Evolutionary conservation across 257 asterid species (phyloP).

Genomic region (Capsicum rhomboideum): DNA sequence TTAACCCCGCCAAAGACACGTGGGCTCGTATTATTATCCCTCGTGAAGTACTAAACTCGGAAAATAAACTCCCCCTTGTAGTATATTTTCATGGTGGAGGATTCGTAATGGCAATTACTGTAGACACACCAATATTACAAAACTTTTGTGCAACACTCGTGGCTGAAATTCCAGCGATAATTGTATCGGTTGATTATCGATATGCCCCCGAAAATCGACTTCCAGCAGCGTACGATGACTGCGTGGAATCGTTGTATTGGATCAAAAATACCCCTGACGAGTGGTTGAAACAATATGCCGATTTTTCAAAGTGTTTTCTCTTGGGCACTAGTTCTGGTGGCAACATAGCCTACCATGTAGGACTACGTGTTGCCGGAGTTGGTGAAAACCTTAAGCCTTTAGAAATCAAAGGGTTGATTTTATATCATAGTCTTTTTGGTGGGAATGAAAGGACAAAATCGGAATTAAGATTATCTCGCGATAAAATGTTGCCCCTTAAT

Average conservation of each 20-base stretch:
- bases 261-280: conserved; percentile 17
- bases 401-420: conserved; percentile 37
- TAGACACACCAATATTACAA: conserved; percentile 5
- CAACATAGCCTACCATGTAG: conserved; percentile 35
- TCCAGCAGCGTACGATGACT: conserved; percentile 55
- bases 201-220: conserved; percentile 59
- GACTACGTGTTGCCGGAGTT: conserved; percentile 13
- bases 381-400: conserved; percentile 23
- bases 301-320: conserved; percentile 32
- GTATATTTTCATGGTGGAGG: conserved; percentile 56
- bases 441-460: conserved; percentile 41
- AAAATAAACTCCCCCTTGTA: conserved; percentile 25
- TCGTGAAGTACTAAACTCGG: neutral
- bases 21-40: conserved; percentile 34
- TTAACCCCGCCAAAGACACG: conserved; percentile 15
- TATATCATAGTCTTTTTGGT: conserved; percentile 42
- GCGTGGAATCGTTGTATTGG: conserved; percentile 34
- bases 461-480: conserved; percentile 19
- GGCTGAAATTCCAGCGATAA: conserved; percentile 18
- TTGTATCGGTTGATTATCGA: conserved; percentile 39
- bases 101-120: conserved; percentile 15
- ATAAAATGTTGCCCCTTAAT: conserved; percentile 9
- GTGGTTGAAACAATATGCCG: conserved; percentile 37
- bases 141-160: conserved; percentile 10
- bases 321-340: conserved; percentile 61